Conservation (phyloP, 2,329 filamentous ascomycete genomes). For the Epichloe brachyelytri region DNA sequence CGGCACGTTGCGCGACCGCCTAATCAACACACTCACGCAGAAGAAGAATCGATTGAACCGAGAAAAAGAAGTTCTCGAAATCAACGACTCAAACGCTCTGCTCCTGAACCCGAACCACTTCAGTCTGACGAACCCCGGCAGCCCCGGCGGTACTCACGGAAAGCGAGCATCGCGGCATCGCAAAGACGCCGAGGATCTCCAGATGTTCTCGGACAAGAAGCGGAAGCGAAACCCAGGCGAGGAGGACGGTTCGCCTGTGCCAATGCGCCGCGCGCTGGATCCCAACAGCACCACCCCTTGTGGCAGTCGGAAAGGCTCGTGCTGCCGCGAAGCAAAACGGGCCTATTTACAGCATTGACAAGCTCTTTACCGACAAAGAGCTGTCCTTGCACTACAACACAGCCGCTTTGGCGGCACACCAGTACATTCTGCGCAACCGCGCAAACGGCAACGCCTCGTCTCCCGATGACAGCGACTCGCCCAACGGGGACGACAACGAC, state of each 20-base stretch:
- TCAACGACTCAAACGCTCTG: constrained; percentile 51
- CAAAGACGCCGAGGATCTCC: constrained; percentile 46
- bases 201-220: constrained; percentile 46
- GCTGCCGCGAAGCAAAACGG: constrained; percentile 42
- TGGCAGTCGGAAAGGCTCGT: constrained; percentile 50
- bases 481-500: constrained; percentile 38
- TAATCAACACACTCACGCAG: constrained; percentile 51
- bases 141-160: constrained; percentile 48
- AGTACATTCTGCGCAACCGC: constrained; percentile 46
- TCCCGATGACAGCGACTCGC: constrained; percentile 40
- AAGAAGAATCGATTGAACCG: constrained; percentile 52
- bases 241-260: constrained; percentile 50
- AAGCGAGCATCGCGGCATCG: constrained; percentile 51
- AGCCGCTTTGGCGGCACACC: constrained; percentile 48
- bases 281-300: constrained; percentile 43
- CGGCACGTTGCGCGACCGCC: constrained; percentile 49
- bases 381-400: constrained; percentile 52
- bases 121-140: constrained; percentile 50
- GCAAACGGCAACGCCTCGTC: constrained; percentile 36
- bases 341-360: constrained; percentile 52
- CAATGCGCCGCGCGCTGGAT: constrained; percentile 42
- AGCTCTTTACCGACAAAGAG: constrained; percentile 59
- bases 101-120: constrained; percentile 57
- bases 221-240: constrained; percentile 47
- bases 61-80: constrained; percentile 56